Evolutionary conservation across 148 eudicot genomes (phyloP), one percentile per base, ranked within the genome.

Genomic region (Fagopyrum tataricum): DNA sequence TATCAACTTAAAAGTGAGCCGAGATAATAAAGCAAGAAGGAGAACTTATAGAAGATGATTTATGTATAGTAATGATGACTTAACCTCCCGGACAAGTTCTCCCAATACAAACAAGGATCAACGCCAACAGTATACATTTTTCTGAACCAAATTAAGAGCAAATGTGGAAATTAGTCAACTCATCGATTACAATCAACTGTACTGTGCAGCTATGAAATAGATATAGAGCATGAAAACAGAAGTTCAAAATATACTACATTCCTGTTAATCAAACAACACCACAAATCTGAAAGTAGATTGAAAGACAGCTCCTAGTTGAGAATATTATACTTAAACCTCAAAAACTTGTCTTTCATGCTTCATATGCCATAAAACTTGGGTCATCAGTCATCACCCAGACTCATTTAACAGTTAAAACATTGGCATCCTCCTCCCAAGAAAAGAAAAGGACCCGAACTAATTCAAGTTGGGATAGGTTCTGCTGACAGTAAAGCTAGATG

Each of bases 81-180:
- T 14, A 87, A 95, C 99, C 92, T 90, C 93, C 74, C 81, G 72
- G 59, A 83, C 96, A 95, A 58, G 73, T 77, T 76, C 75, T 81
- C 70, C 89, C 92, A 83, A 95, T 71, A 79, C n/a, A n/a, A 95
- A 74, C 87, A 78, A 44, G 86, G 80, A 73, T 88, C 89, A 77
- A 95, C 93, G 17, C 88, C 97, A 70, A 89, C 86, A 53, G 85
- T 76, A 75, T 95, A 95, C 42, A 96, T 87, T 58, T 83, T 62
- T 77, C 97, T 91, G 83, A 59, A 81, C 21, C 56, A 7, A 76
- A 39, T 44, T 37, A 40, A 40, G 44, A 58, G 21, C 42, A 81
- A 61, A 61, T 74, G 71, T 44, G 69, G 44, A 20, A 13, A 21
- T 18, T 2, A 21, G 18, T 69, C 68, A 62, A 3, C 17, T 62